These are phyloP conservation scores for Akanthomyces muscarius DNA, from an alignment of 2,329 filamentous ascomycete species.

Conservation along the genomic window DNA sequence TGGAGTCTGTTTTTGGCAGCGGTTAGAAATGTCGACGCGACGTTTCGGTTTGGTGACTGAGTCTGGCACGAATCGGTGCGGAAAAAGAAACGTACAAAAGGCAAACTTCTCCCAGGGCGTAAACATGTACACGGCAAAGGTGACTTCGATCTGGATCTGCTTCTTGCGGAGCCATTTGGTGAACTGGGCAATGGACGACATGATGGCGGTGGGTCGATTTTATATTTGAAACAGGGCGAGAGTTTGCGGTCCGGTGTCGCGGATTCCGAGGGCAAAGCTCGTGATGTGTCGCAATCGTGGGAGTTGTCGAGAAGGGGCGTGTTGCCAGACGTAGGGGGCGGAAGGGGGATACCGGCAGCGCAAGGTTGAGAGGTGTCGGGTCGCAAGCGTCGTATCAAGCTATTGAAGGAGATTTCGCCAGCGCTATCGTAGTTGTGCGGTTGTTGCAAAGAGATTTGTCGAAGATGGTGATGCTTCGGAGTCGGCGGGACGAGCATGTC, in stretches of 20 bases:
- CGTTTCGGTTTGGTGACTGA: no score
- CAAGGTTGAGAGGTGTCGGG: neutral
- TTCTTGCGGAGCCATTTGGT: conserved; percentile 89
- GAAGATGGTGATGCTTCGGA: neutral
- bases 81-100: conserved; percentile 68
- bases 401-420: no score
- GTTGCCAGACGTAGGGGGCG: no score
- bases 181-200: conserved; percentile 48
- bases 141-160: conserved; percentile 97
- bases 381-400: neutral
- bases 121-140: conserved; percentile 94
- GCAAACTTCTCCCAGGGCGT: conserved; percentile 94
- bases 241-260: neutral
- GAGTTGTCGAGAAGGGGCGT: no score
- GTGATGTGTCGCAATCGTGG: conserved; percentile 2
- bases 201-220: conserved; percentile 9
- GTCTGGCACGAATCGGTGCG: no score
- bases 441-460: neutral
- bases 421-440: neutral
- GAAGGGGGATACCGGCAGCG: no score
- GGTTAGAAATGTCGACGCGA: conserved; percentile 47
- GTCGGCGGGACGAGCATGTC: neutral
- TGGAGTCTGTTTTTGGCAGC: conserved; percentile 60
- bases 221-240: neutral
- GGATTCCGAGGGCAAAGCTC: neutral